phyloP scores from a whole-genome alignment of 257 asterid species.

The Echium plantagineum region DNA sequence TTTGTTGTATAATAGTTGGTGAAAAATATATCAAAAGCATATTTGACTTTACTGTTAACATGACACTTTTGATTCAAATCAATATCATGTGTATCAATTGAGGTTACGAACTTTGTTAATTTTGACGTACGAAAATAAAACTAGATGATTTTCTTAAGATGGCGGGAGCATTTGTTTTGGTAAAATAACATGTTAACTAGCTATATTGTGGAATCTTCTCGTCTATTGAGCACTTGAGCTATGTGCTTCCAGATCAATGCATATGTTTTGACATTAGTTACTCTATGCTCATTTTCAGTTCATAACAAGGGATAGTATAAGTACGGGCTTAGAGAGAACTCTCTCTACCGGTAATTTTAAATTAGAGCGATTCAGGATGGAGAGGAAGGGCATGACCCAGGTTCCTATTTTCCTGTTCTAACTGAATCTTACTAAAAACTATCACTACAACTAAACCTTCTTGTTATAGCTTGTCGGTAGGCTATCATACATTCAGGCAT shows the following conservation, averaged over 20 bases:
- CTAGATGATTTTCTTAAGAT: too few relatives aligned
- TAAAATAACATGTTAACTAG: background rate
- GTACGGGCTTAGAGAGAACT: slow-evolving; percentile 65
- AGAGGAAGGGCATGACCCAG: slow-evolving; percentile 95
- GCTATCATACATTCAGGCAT: slow-evolving; percentile 68
- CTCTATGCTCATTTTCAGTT: slow-evolving; percentile 21
- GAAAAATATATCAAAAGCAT: too few relatives aligned
- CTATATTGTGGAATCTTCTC: background rate
- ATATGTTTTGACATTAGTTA: background rate
- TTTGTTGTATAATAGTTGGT: too few relatives aligned
- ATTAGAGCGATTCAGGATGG: slow-evolving; percentile 80
- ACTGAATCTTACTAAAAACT: background rate
- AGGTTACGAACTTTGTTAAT: too few relatives aligned
- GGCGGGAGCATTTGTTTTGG: background rate
- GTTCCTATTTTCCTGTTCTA: slow-evolving; percentile 18
- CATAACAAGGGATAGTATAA: slow-evolving; percentile 34
- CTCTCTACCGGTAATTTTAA: slow-evolving; percentile 95
- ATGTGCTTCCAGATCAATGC: background rate
- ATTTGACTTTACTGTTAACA: too few relatives aligned
- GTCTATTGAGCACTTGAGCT: background rate
- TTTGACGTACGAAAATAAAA: too few relatives aligned
- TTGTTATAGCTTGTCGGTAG: slow-evolving; percentile 53
- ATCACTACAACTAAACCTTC: slow-evolving; percentile 3
- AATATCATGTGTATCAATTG: too few relatives aligned
- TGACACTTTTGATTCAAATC: too few relatives aligned